phyloP scores from a whole-genome alignment of 768 basidiomycete species.

The Lactifluus rugatus region DNA sequence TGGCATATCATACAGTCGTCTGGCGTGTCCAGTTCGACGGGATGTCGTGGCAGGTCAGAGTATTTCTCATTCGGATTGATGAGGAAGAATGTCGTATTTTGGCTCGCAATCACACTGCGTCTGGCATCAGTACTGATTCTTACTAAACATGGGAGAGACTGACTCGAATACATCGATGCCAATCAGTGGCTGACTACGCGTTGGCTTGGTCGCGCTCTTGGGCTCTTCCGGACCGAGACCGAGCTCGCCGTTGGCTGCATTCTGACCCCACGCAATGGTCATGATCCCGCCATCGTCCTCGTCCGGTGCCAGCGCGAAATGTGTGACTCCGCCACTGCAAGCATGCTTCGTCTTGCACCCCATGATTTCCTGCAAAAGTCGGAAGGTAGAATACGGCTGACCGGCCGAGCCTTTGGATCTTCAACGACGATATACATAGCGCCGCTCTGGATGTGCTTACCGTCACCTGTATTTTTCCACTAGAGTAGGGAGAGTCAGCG shows the following conservation, averaged over 20 bases:
- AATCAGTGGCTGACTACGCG: slow-evolving; percentile 54
- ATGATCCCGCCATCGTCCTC: slow-evolving; percentile 58
- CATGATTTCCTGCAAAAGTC: slow-evolving; percentile 82
- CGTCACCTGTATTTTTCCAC: slow-evolving; percentile 96
- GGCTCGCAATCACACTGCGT: slow-evolving; percentile 69
- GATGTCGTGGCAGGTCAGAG: slow-evolving; percentile 73
- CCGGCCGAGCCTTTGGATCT: slow-evolving; percentile 66
- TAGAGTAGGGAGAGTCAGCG: slow-evolving; percentile 25
- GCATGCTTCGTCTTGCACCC: slow-evolving; percentile 67
- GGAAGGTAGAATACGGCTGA: slow-evolving; percentile 81
- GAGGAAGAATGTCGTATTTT: slow-evolving; percentile 79
- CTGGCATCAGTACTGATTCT: not conserved
- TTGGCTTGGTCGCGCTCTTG: slow-evolving; percentile 82
- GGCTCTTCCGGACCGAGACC: slow-evolving; percentile 72
- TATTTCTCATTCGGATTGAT: slow-evolving; percentile 65
- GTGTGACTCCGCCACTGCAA: slow-evolving; percentile 79
- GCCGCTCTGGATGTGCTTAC: slow-evolving; percentile 28
- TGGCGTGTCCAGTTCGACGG: slow-evolving; percentile 58
- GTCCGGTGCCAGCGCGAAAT: slow-evolving; percentile 71
- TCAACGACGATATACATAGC: slow-evolving; percentile 2
- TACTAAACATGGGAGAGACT: slow-evolving; percentile 19
- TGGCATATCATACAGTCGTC: slow-evolving; percentile 63
- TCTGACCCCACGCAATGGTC: slow-evolving; percentile 82
- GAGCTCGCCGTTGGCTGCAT: slow-evolving; percentile 81
- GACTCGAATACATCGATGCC: slow-evolving; percentile 76